Conservation (phyloP, 164 flowering plant species). For the Vitis labrusca region DNA sequence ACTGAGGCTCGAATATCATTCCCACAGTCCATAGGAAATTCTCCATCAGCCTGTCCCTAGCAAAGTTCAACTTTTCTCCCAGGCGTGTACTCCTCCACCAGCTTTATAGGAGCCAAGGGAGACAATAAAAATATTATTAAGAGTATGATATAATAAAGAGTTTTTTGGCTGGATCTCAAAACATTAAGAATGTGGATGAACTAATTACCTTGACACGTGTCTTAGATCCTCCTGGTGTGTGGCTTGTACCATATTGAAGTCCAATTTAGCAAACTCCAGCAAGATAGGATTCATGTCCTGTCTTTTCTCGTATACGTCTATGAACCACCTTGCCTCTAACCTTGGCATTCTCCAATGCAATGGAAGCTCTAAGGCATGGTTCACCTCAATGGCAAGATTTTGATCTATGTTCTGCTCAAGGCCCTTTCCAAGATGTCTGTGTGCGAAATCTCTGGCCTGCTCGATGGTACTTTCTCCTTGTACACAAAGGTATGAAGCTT, state of each 20-base stretch:
- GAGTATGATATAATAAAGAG: neutral
- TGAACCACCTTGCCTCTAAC: neutral
- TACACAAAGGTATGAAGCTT: constrained; percentile 23
- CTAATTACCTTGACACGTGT: neutral
- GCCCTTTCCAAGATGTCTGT: constrained; percentile 6
- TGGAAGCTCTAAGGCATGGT: neutral
- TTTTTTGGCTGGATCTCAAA: too few relatives aligned
- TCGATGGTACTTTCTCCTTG: constrained; percentile 21
- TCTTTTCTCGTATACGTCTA: neutral
- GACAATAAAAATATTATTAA: too few relatives aligned
- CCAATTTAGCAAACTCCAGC: neutral
- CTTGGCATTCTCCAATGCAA: neutral
- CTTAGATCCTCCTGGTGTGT: too few relatives aligned
- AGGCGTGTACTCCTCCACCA: neutral
- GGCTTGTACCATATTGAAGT: neutral
- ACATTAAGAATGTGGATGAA: too few relatives aligned
- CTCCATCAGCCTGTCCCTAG: neutral
- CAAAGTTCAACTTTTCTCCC: neutral
- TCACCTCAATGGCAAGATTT: too few relatives aligned
- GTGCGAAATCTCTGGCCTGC: constrained; percentile 20
- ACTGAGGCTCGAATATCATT: neutral
- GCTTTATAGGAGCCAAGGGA: neutral
- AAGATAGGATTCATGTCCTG: neutral
- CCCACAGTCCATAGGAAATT: neutral
- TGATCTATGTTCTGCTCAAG: too few relatives aligned